A percentile compares a stretch with the other conserved stretches of the same genome.
Evolutionary conservation across 345 rosid genomes (phyloP).

Genomic region (Eucalyptus tenuipes): DNA sequence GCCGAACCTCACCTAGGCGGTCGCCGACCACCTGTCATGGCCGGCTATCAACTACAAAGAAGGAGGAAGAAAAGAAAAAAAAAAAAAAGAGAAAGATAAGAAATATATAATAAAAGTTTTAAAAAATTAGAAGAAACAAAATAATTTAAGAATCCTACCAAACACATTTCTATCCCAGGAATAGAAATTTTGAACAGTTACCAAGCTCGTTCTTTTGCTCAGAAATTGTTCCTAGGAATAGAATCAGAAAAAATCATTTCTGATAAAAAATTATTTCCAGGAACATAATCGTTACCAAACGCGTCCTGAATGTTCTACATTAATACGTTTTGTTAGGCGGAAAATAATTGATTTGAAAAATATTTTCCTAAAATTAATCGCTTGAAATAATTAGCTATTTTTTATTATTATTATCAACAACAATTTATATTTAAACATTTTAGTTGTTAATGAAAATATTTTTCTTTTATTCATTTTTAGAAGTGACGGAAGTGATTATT

Average conservation of each 20-base stretch:
- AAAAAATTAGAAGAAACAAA: too few relatives aligned
- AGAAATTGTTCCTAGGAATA: too few relatives aligned
- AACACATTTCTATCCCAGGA: rapidly evolving
- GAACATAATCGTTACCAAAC: too few relatives aligned
- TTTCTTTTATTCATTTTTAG: not conserved
- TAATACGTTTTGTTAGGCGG: not conserved
- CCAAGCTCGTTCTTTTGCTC: rapidly evolving
- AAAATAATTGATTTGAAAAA: not conserved
- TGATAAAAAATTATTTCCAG: too few relatives aligned
- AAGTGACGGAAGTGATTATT: not conserved
- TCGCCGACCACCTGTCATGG: rapidly evolving
- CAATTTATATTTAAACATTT: not conserved
- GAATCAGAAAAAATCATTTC: too few relatives aligned
- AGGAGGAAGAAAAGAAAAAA: too few relatives aligned
- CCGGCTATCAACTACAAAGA: rapidly evolving
- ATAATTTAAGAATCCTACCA: too few relatives aligned
- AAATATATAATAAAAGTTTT: too few relatives aligned
- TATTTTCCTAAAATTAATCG: not conserved
- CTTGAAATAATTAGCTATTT: not conserved
- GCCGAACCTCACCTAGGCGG: too few relatives aligned
- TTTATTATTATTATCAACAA: not conserved
- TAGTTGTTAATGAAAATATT: not conserved
- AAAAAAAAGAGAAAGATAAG: too few relatives aligned
- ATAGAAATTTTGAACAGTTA: rapidly evolving
- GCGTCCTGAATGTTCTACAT: not conserved